phyloP scores from a whole-genome alignment of 371 early-diverging fungal genomes.

The Saksenaea vasiformis region DNA sequence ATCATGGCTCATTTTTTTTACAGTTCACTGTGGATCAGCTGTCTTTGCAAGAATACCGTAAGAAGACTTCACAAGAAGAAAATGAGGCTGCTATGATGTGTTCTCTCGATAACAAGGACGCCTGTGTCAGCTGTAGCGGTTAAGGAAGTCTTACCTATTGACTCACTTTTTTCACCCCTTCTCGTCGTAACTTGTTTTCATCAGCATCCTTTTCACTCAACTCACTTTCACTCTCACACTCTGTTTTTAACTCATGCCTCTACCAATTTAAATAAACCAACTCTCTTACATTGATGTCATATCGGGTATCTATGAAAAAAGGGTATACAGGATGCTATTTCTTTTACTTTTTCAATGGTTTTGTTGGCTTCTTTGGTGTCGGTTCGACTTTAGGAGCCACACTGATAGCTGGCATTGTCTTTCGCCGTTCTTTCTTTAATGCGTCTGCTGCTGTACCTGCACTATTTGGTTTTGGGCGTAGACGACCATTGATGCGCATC shows the following conservation, averaged over 20 bases:
- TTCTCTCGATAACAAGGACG: conserved; percentile 89
- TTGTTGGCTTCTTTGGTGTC: not conserved
- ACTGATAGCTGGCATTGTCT: conserved; percentile 22
- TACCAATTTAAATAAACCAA: not conserved
- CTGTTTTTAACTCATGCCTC: not conserved
- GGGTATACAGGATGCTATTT: not conserved
- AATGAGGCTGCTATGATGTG: conserved; percentile 71
- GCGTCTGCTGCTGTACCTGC: conserved; percentile 1
- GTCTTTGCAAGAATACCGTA: conserved; percentile 37
- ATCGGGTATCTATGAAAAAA: not conserved
- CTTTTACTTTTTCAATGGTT: conserved; percentile 3
- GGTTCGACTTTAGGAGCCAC: not conserved
- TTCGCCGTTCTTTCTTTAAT: conserved; percentile 36
- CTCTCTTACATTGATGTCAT: not conserved
- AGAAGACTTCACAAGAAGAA: conserved; percentile 26
- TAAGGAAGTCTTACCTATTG: conserved; percentile 30
- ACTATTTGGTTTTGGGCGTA: not conserved
- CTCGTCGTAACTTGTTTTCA: not conserved
- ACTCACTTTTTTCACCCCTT: not conserved
- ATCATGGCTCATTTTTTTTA: not conserved
- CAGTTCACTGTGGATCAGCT: conserved; percentile 52
- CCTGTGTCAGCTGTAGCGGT: conserved; percentile 89
- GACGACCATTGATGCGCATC: conserved; percentile 19
- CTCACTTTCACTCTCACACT: not conserved
- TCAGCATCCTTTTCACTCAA: too few species aligned